Evolutionary conservation across 225 moss, liverwort and hornwort genomes (phyloP).

Genomic region (Anthoceros angustus): DNA sequence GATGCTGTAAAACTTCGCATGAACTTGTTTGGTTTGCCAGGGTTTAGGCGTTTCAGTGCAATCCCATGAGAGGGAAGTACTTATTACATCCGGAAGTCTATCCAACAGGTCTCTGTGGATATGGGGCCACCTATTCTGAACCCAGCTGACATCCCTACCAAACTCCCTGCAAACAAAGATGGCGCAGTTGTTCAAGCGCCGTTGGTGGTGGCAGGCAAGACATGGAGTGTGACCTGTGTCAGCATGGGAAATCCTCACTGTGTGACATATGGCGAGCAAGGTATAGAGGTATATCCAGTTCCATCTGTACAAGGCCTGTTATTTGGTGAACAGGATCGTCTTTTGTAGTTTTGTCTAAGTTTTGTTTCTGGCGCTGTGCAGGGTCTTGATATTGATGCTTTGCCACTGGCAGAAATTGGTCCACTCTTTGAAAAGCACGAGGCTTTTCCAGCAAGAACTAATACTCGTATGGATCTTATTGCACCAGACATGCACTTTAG

Average conservation of each 20-base stretch:
- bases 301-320: too few species aligned
- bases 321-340: neutral
- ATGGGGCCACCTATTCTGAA: constrained; percentile 86
- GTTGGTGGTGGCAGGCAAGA: constrained; percentile 54
- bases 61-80: neutral
- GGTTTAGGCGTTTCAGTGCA: neutral
- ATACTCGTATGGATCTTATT: constrained; percentile 36
- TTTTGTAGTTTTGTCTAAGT: neutral
- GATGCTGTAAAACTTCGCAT: neutral
- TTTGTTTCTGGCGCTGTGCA: constrained; percentile 7
- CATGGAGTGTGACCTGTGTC: constrained; percentile 84
- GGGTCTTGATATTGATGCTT: constrained; percentile 43
- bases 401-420: constrained; percentile 64
- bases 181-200: constrained; percentile 74
- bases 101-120: constrained; percentile 62
- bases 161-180: constrained; percentile 26
- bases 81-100: neutral
- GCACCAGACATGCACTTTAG: neutral
- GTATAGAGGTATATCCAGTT: constrained; percentile 25
- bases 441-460: constrained; percentile 77
- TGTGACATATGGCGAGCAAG: constrained; percentile 55
- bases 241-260: constrained; percentile 99
- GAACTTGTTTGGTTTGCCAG: neutral
- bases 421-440: constrained; percentile 78
- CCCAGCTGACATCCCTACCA: constrained; percentile 62